Base-by-base conservation (phyloP, 345 rosid genomes). In the Gossypium turneri region DNA sequence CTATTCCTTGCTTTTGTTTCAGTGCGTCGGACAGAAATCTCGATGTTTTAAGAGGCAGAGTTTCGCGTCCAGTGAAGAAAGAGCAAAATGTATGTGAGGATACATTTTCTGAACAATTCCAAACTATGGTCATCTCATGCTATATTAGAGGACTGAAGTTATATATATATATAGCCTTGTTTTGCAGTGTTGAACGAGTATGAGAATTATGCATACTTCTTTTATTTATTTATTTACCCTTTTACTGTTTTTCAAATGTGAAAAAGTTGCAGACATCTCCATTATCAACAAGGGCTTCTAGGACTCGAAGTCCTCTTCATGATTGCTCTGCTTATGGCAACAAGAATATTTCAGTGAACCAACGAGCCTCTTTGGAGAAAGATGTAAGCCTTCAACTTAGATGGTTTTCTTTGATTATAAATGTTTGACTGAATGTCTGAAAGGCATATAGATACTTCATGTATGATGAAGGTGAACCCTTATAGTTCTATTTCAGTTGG, bases 21-120 rank as follows among this genome's bases (percentile, higher is more conserved):
- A 94, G 98, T 85, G 93, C 94, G n/a, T 84, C 89, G 2, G 97
- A 94, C 51, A 81, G 82, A 82, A 85, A 84, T 67, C 68, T 78
- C 67, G 80, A 82, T 13, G 79, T 57, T 77, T 70, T 86, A 57
- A 76, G 79, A 79, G 73, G 58, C 44, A 82, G 79, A 76, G 74
- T 68, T 79, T 66, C 76, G 78, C 76, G 65, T 70, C 68, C 81
- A 34, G 44, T 53, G 0, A 81, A 81, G 72, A 84, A 83, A 78
- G 75, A 64, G 55, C 83, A 56, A 61, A 81, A 77, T 72, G 85
- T 77, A 84, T 51, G 97, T 89, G 75, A 86, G 97, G 24, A 67
- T 24, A 8, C 20, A 61, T 38, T 73, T 27, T 52, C 60, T 51
- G n/a, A 25, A 50, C 59, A 51, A 48, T 1, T 34, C 43, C 75